Evolutionary conservation across 345 rosid species (phyloP).

Genomic region (Arabidopsis thaliana): TAIR10.1 NC_003070.9:24036501-24037000

Average conservation of each 20-base stretch:
- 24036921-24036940: constrained; percentile 46
- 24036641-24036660: constrained; percentile 63
- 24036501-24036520: constrained; percentile 79
- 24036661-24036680: constrained; percentile 99
- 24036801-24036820: background rate
- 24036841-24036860: constrained; percentile 97
- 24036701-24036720: constrained; percentile 96
- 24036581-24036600: background rate
- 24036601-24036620: background rate
- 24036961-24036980: background rate
- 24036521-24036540: constrained; percentile 89
- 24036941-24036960: constrained; percentile 19
- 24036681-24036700: constrained; percentile 97
- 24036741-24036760: constrained; percentile 91
- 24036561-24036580: constrained; percentile 42
- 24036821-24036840: constrained; percentile 44
- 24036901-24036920: constrained; percentile 55
- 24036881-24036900: constrained; percentile 81
- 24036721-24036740: constrained; percentile 98
- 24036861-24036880: constrained; percentile 94
- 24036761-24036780: constrained; percentile 44
- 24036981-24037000: constrained; percentile 5
- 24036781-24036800: background rate
- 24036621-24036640: background rate
- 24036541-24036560: constrained; percentile 78